phyloP scores from a whole-genome alignment of 2,329 filamentous ascomycete species.

The Ceratocystiopsis sp. region DNA sequence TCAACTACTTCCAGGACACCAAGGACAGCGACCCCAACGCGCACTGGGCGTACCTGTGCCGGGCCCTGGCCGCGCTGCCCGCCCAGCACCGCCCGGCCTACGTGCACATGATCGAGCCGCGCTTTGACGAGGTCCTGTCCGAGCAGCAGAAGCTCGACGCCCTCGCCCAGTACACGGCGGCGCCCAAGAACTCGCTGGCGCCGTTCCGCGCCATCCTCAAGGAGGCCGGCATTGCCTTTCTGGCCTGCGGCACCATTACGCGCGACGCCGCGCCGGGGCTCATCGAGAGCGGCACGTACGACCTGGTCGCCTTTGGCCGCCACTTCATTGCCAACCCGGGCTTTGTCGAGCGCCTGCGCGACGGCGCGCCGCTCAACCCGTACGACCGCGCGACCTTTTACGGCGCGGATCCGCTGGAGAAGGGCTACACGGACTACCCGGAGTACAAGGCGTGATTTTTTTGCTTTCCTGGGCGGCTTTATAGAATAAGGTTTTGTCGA shows the following conservation, averaged over 20 bases:
- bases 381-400: conserved; percentile 25
- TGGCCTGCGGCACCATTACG: conserved; percentile 15
- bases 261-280: conserved; percentile 12
- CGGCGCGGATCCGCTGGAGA: conserved; percentile 14
- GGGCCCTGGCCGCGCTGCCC: conserved; percentile 29
- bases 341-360: conserved; percentile 20
- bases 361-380: conserved; percentile 17
- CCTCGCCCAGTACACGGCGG: conserved; percentile 31
- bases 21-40: conserved; percentile 37
- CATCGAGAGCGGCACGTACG: conserved; percentile 10
- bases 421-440: conserved; percentile 22
- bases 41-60: conserved; percentile 26
- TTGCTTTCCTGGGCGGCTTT: too few relatives aligned
- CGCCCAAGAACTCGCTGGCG: conserved; percentile 5
- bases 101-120: conserved; percentile 26
- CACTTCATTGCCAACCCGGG: conserved; percentile 33
- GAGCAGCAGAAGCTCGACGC: conserved; percentile 11
- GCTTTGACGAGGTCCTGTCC: conserved; percentile 14
- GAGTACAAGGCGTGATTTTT: too few relatives aligned
- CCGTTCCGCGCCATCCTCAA: conserved; percentile 21
- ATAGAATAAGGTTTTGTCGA: too few relatives aligned
- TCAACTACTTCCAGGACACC: conserved; percentile 39
- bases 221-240: conserved; percentile 24
- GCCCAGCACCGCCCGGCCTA: conserved; percentile 32
- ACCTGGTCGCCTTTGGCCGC: conserved; percentile 22